Evolutionary conservation across 139 green algal genomes (phyloP).

Genomic region (Medakamo hakoo): DNA sequence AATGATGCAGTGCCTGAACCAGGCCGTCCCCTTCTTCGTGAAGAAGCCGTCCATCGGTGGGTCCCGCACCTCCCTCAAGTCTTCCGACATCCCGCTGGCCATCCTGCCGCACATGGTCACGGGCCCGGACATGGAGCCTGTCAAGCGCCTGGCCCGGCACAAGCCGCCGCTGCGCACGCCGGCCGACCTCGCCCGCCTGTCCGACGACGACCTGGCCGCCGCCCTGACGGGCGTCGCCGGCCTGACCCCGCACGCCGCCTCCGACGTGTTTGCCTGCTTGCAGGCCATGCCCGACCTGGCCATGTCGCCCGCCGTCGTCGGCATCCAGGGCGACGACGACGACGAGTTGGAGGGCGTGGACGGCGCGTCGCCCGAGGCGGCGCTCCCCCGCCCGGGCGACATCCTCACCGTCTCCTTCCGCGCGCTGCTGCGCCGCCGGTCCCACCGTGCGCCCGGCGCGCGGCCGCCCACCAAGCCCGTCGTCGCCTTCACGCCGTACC

Average conservation of each 20-base stretch:
- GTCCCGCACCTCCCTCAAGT: slow-evolving; percentile 1
- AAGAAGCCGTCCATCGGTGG: slow-evolving; percentile 1
- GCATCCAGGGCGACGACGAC: neutral
- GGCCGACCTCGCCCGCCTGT: neutral
- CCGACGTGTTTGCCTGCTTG: neutral
- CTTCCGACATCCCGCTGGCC: slow-evolving; percentile 11
- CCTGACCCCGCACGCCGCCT: neutral
- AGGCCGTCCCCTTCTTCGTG: slow-evolving; percentile 26
- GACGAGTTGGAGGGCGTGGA: too few species aligned
- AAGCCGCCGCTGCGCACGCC: neutral
- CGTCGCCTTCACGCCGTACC: neutral
- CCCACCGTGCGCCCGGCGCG: neutral
- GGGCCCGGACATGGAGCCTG: slow-evolving; percentile 18
- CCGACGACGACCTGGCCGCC: neutral
- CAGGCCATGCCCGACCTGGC: neutral
- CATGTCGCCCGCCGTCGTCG: neutral
- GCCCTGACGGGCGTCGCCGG: neutral
- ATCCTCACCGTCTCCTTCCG: neutral
- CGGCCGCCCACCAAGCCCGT: neutral
- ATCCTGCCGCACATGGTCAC: slow-evolving; percentile 50
- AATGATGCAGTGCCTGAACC: slow-evolving; percentile 65
- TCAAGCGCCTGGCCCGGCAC: slow-evolving; percentile 10
- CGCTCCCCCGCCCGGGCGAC: slow-evolving; percentile 2
- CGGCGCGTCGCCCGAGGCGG: too few species aligned
- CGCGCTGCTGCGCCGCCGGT: neutral